Conservation (phyloP, 352 stramenopile genomes). For the Phytophthora europaea region DNA sequence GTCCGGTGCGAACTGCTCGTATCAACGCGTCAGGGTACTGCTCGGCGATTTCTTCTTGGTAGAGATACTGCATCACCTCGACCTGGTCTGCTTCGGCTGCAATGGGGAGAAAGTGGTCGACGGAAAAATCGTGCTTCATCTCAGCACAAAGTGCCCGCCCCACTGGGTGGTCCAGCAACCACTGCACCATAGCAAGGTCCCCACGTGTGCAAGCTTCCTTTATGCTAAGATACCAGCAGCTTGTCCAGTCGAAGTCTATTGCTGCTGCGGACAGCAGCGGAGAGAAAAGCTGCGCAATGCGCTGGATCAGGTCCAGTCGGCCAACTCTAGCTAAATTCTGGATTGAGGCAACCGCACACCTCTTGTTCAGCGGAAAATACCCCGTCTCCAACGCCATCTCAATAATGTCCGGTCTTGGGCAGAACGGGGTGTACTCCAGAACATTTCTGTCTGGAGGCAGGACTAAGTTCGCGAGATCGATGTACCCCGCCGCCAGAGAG, state of each 20-base stretch:
- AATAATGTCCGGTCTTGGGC: background rate
- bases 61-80: background rate
- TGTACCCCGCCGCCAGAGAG: background rate
- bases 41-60: background rate
- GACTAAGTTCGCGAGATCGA: background rate
- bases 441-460: background rate
- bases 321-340: background rate
- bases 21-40: background rate
- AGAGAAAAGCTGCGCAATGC: background rate
- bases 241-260: background rate
- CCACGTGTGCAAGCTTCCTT: background rate
- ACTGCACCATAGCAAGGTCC: background rate
- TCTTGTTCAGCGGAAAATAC: background rate
- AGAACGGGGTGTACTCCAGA: background rate
- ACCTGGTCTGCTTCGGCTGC: background rate
- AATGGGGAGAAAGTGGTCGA: background rate
- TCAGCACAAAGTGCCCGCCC: background rate
- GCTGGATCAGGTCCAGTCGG: background rate
- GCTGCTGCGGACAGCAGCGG: background rate
- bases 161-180: background rate
- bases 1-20: background rate
- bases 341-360: background rate
- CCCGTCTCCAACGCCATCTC: background rate
- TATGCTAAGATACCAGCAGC: background rate
- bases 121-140: background rate